Conservation (phyloP, 192 early-diverging fungal species). For the Podila horticola region DNA sequence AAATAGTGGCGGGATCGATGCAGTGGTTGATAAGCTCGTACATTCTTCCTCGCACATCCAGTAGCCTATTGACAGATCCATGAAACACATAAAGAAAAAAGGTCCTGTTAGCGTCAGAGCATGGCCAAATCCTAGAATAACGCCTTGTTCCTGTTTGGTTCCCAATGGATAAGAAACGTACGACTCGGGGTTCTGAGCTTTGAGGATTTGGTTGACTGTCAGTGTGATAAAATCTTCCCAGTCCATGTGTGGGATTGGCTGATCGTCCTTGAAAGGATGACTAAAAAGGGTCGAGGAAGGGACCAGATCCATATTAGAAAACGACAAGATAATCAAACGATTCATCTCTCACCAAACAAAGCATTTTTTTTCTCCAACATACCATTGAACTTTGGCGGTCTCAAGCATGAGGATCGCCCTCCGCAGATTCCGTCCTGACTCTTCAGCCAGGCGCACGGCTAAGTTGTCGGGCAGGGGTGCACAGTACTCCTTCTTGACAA, state of each 20-base stretch:
- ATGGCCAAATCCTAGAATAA: neutral
- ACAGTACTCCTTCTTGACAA: conserved; percentile 84
- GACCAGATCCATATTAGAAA: neutral
- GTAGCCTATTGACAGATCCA: conserved; percentile 54
- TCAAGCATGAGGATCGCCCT: conserved; percentile 94
- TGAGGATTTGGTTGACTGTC: conserved; percentile 74
- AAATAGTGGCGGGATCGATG: conserved; percentile 83
- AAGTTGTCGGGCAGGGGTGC: conserved; percentile 70
- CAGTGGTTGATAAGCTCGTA: conserved; percentile 94
- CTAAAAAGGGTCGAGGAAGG: conserved; percentile 1
- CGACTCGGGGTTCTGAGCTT: conserved; percentile 80
- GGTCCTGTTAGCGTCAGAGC: no score
- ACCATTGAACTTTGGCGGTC: conserved; percentile 77
- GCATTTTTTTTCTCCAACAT: conserved; percentile 31
- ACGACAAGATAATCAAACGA: neutral
- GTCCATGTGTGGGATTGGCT: conserved; percentile 77
- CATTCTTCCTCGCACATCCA: conserved; percentile 75
- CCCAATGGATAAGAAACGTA: conserved; percentile 21
- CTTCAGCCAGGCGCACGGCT: conserved; percentile 73
- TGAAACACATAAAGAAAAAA: neutral
- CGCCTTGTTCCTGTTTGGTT: neutral
- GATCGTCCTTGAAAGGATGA: conserved; percentile 54
- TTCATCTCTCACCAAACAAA: neutral
- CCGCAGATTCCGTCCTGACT: conserved; percentile 84
- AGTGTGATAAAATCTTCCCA: conserved; percentile 87